Percentiles rank a stretch among this genome's conserved stretches.
These are phyloP conservation scores for Astrothelium macrocarpum DNA, from an alignment of 495 filamentous ascomycete species.

Conservation along the genomic window DNA sequence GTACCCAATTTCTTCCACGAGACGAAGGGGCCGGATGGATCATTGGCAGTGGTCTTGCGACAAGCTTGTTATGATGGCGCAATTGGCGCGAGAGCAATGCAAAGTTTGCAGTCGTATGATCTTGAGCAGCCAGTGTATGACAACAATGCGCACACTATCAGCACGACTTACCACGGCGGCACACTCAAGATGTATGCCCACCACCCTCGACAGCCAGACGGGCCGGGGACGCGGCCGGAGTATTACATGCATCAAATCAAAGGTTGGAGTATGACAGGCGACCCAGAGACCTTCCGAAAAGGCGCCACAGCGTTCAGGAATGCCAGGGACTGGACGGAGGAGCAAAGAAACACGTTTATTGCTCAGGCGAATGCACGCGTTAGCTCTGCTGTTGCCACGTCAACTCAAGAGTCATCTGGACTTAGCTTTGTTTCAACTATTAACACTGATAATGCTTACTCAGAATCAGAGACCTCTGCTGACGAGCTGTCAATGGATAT, in stretches of 20 bases:
- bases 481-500: not conserved
- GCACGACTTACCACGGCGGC: not conserved
- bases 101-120: not conserved
- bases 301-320: slow-evolving; percentile 33
- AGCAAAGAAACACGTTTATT: slow-evolving; percentile 29
- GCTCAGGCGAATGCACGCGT: slow-evolving; percentile 7
- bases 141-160: slow-evolving; percentile 8
- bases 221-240: slow-evolving; percentile 16
- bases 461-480: not conserved
- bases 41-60: not conserved
- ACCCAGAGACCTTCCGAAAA: slow-evolving; percentile 25
- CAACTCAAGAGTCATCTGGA: not conserved
- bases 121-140: not conserved
- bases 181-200: not conserved
- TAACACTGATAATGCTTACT: not conserved
- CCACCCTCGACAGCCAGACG: not conserved
- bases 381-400: not conserved
- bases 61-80: slow-evolving; percentile 6
- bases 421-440: not conserved
- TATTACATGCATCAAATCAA: slow-evolving; percentile 37
- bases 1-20: slow-evolving; percentile 7
- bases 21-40: not conserved
- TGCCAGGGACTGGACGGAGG: slow-evolving; percentile 27
- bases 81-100: not conserved
- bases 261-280: slow-evolving; percentile 22